A percentile compares a stretch with the other conserved stretches of the same genome.
These are phyloP conservation scores for Claviceps pazoutovae DNA, from an alignment of 2,329 filamentous ascomycete species.

Conservation along the genomic window DNA sequence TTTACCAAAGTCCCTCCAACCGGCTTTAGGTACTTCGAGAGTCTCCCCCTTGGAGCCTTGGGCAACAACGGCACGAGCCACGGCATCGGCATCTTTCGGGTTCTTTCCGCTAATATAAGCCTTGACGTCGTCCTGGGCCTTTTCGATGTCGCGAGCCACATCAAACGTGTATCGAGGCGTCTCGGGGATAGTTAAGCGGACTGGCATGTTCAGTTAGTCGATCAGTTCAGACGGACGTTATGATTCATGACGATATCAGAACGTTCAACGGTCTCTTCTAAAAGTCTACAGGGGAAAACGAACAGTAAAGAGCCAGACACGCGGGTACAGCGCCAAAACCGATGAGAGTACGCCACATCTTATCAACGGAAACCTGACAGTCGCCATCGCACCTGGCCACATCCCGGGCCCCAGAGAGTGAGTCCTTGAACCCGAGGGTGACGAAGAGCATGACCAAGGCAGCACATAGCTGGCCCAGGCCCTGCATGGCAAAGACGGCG, in stretches of 20 bases:
- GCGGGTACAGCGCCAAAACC: slow-evolving; percentile 71
- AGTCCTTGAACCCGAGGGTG: slow-evolving; percentile 55
- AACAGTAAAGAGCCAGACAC: slow-evolving; percentile 65
- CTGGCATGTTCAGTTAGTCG: slow-evolving; percentile 9
- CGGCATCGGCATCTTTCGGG: slow-evolving; percentile 52
- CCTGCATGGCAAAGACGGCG: slow-evolving; percentile 77
- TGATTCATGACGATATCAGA: not conserved
- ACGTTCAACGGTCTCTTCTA: not conserved
- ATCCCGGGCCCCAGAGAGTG: slow-evolving; percentile 37
- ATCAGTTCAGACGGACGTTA: too few species aligned
- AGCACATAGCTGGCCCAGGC: slow-evolving; percentile 63
- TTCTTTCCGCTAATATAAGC: slow-evolving; percentile 56
- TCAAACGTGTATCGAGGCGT: slow-evolving; percentile 83
- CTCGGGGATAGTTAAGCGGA: slow-evolving; percentile 69
- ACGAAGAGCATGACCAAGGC: slow-evolving; percentile 66
- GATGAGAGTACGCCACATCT: slow-evolving; percentile 76
- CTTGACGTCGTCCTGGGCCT: slow-evolving; percentile 57
- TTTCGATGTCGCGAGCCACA: slow-evolving; percentile 58
- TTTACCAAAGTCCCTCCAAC: slow-evolving; percentile 53
- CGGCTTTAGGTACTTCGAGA: slow-evolving; percentile 54
- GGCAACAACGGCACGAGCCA: slow-evolving; percentile 45
- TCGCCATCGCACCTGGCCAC: slow-evolving; percentile 37
- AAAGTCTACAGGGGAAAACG: slow-evolving; percentile 6
- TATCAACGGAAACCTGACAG: slow-evolving; percentile 46
- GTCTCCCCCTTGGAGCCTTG: slow-evolving; percentile 33